Evolutionary conservation across 2,329 filamentous ascomycete species (phyloP), one percentile per base, ranked within the genome.

Genomic region (Ophiocordyceps robertsii): DNA sequence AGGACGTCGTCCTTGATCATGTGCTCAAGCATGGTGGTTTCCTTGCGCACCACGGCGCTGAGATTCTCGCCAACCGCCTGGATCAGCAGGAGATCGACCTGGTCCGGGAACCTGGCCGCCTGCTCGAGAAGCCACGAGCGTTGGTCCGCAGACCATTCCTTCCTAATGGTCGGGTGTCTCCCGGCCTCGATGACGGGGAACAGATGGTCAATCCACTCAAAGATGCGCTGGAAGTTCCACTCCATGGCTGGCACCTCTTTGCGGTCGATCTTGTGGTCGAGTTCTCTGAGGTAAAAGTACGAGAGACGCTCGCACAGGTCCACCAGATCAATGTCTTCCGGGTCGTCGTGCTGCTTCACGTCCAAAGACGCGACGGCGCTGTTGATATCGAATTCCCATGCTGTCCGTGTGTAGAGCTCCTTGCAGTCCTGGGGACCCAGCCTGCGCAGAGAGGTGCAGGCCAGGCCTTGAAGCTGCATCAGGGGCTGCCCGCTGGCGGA

Each of bases 1-100:
- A 67, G 47, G 17, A 63, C 45, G 10, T 54, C 50, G 19, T 63
- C 51, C 17, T 54, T 44, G 31, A 48, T 51, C 35, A 67, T 45
- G 39, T 56, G 49, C 42, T 65, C 63, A 11, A 65, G 24, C 24
- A 24, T 24, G 4, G 24, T 24, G 24, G 24, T 24, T 24, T 24
- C 24, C 24, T 24, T 24, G 24, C 24, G 24, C 24, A 24, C 4
- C 4, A 24, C 24, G 24, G 24, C 24, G 24, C 24, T 7, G 24
- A 24, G 24, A 7, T 24, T 24, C 24, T 24, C 24, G 24, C 24
- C 24, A 24, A 24, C 24, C 24, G 24, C 24, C 24, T 24, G 24
- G 24, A 24, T 24, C 24, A 24, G 24, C 24, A 24, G 24, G 4
- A 24, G 53, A 40, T 62, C 54, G 16, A 49, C 58, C 7, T 42